These are phyloP conservation scores for Colletotrichum siamense DNA, from an alignment of 2,329 filamentous ascomycete species.

Conservation along the genomic window DNA sequence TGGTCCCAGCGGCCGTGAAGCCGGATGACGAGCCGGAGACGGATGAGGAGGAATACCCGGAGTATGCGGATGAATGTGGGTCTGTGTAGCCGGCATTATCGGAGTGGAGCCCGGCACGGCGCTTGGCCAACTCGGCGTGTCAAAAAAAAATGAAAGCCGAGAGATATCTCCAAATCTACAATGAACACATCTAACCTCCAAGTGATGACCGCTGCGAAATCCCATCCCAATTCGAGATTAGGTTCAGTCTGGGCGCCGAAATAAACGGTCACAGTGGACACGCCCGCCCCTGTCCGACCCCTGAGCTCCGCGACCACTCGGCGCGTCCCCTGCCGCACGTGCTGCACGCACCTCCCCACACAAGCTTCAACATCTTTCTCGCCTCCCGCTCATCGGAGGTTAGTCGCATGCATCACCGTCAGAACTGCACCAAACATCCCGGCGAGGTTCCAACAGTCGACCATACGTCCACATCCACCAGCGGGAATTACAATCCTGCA, in stretches of 20 bases:
- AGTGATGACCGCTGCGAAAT: background rate
- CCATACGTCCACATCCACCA: background rate
- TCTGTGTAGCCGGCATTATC: fast-evolving
- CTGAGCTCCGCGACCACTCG: slow-evolving; percentile 17
- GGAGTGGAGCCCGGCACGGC: background rate
- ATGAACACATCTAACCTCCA: background rate
- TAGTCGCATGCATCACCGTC: background rate
- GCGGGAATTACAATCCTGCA: background rate
- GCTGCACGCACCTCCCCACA: slow-evolving; percentile 5
- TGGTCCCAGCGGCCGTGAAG: background rate
- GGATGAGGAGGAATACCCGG: background rate
- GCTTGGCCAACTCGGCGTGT: background rate
- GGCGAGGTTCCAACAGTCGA: background rate
- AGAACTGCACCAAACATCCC: background rate
- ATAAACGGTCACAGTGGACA: background rate
- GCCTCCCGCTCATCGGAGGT: background rate
- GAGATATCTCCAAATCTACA: background rate
- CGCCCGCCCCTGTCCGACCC: background rate
- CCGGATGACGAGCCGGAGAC: background rate
- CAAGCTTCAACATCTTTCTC: slow-evolving; percentile 7
- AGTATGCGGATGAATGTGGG: background rate
- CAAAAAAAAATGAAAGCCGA: background rate
- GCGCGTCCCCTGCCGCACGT: slow-evolving; percentile 18
- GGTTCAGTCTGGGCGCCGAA: background rate
- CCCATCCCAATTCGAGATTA: background rate